Percentiles rank a stretch among this genome's conserved stretches.
These are phyloP conservation scores for Starmerella apis DNA, from an alignment of 805 yeast species.

Conservation along the genomic window DNA sequence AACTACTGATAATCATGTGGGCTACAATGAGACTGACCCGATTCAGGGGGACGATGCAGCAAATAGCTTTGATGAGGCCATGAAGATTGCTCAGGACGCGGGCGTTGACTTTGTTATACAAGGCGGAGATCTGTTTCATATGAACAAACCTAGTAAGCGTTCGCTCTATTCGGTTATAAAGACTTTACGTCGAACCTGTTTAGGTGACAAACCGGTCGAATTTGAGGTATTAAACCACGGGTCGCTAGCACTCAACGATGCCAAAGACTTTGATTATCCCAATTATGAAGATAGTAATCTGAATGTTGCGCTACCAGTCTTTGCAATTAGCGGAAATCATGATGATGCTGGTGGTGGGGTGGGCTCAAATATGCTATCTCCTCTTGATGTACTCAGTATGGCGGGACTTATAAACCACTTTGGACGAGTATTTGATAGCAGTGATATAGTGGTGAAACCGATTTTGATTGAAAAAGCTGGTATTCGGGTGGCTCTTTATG, in stretches of 20 bases:
- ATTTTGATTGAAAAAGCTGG: slow-evolving; percentile 70
- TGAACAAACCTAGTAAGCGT: slow-evolving; percentile 79
- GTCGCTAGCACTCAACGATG: slow-evolving; percentile 42
- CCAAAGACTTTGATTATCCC: slow-evolving; percentile 49
- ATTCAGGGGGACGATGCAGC: slow-evolving; percentile 84
- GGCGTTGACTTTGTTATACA: slow-evolving; percentile 82
- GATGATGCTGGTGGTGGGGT: slow-evolving; percentile 84
- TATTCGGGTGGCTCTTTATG: slow-evolving; percentile 77
- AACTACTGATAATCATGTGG: slow-evolving; percentile 95
- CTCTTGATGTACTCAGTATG: slow-evolving; percentile 73
- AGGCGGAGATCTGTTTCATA: slow-evolving; percentile 87
- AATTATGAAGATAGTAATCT: slow-evolving; percentile 86
- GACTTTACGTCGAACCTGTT: slow-evolving; percentile 56
- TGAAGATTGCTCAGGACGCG: slow-evolving; percentile 52
- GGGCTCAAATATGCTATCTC: slow-evolving; percentile 45
- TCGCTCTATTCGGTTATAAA: slow-evolving; percentile 74
- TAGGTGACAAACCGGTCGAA: slow-evolving; percentile 82
- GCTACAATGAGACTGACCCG: slow-evolving; percentile 81
- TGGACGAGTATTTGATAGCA: slow-evolving; percentile 70
- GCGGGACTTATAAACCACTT: slow-evolving; percentile 81
- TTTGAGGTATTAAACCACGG: slow-evolving; percentile 77
- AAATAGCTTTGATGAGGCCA: slow-evolving; percentile 75
- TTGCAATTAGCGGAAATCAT: slow-evolving; percentile 91
- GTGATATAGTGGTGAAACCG: slow-evolving; percentile 64
- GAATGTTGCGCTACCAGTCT: slow-evolving; percentile 79